These are phyloP conservation scores for Uronychia setigera DNA, from an alignment of 73 alveolate genomes.

Conservation along the genomic window DNA sequence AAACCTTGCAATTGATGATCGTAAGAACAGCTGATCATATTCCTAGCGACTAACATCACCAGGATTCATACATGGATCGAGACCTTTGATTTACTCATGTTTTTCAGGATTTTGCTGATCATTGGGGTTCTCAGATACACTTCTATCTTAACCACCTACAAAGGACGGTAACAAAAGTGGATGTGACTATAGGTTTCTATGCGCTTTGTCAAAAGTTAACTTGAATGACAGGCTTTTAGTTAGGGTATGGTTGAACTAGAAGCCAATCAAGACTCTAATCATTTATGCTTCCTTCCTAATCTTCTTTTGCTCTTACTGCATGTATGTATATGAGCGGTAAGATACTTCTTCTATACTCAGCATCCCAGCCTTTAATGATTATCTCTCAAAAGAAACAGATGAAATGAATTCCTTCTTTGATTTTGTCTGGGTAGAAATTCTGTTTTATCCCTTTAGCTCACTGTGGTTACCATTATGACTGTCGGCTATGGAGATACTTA, in stretches of 20 bases:
- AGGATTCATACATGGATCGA: background rate
- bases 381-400: background rate
- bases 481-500: conserved; percentile 89
- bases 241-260: background rate
- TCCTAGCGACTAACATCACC: background rate
- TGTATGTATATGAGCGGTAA: background rate
- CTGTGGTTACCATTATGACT: conserved; percentile 86
- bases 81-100: background rate
- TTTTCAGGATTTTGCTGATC: background rate
- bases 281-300: background rate
- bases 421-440: background rate
- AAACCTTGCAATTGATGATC: background rate
- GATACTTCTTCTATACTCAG: background rate
- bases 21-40: background rate
- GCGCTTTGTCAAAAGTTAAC: background rate
- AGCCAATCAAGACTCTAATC: background rate
- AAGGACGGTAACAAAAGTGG: background rate
- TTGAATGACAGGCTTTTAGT: background rate
- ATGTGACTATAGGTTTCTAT: background rate
- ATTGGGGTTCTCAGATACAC: conserved; percentile 1
- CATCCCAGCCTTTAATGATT: background rate
- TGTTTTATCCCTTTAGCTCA: conserved; percentile 76
- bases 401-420: background rate
- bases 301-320: background rate
- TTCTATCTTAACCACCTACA: background rate